These are phyloP conservation scores for Cochlearia excelsa DNA, from an alignment of 345 rosid species.

Conservation along the genomic window DNA sequence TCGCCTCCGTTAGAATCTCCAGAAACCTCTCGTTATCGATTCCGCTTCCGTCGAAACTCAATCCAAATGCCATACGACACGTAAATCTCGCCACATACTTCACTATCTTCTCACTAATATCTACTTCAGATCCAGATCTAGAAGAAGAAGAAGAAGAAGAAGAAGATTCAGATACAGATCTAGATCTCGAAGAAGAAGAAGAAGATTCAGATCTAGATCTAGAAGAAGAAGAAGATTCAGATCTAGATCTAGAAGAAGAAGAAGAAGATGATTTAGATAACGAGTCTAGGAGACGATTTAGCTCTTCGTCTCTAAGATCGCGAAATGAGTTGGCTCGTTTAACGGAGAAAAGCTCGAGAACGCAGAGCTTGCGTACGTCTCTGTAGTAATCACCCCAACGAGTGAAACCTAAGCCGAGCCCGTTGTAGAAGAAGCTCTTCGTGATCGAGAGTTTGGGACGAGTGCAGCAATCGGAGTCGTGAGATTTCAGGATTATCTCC, in stretches of 20 bases:
- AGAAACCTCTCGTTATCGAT: conserved; percentile 32
- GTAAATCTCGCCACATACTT: conserved; percentile 34
- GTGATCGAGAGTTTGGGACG: conserved; percentile 37
- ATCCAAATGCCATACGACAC: conserved; percentile 33
- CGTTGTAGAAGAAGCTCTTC: conserved; percentile 39
- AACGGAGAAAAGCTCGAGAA: conserved; percentile 41
- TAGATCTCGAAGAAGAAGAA: no score
- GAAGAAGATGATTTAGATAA: conserved; percentile 28
- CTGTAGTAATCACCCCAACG: conserved; percentile 40
- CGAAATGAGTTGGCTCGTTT: conserved; percentile 44
- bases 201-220: no score
- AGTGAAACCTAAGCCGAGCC: conserved; percentile 39
- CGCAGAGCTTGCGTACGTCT: conserved; percentile 38
- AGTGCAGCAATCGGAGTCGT: conserved; percentile 41
- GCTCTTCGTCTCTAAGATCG: conserved; percentile 41
- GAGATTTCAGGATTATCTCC: conserved; percentile 36
- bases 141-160: no score
- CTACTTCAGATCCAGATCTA: conserved; percentile 19
- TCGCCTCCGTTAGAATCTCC: conserved; percentile 26
- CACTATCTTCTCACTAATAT: conserved; percentile 32
- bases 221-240: conserved; percentile 17
- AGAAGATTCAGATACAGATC: no score
- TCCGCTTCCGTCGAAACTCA: conserved; percentile 31
- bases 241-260: conserved; percentile 28
- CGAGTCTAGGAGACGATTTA: conserved; percentile 29